These are phyloP conservation scores for Suhomyces maxii DNA, from an alignment of 1,139 yeast genomes.

Conservation along the genomic window DNA sequence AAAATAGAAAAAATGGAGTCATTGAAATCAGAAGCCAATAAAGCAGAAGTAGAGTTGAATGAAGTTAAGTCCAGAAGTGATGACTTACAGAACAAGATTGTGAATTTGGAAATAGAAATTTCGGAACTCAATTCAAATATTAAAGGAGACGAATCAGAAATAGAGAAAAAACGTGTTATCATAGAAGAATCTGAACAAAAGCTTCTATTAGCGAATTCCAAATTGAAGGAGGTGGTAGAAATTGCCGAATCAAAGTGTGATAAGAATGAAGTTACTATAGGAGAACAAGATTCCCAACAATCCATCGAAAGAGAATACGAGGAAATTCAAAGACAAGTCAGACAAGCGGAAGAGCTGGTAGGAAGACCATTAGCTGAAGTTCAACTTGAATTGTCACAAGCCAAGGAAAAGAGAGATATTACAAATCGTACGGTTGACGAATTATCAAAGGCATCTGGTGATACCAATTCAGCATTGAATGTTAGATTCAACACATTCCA, in stretches of 20 bases:
- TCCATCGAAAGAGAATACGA: slow-evolving; percentile 38
- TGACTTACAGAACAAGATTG: slow-evolving; percentile 7
- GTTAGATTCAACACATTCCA: slow-evolving; percentile 52
- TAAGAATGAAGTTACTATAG: slow-evolving; percentile 29
- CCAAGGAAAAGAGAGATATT: slow-evolving; percentile 28
- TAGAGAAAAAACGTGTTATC: slow-evolving; percentile 12
- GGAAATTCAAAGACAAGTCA: slow-evolving; percentile 32
- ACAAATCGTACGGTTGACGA: slow-evolving; percentile 27
- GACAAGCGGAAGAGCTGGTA: slow-evolving; percentile 37
- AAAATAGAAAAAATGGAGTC: slow-evolving; percentile 12
- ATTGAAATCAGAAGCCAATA: slow-evolving; percentile 11
- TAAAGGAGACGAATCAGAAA: slow-evolving; percentile 15
- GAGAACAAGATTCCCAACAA: slow-evolving; percentile 35
- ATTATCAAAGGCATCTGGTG: slow-evolving; percentile 24
- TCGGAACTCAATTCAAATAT: slow-evolving; percentile 13
- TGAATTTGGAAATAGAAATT: slow-evolving; percentile 15
- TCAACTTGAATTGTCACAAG: slow-evolving; percentile 29
- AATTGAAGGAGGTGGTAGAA: slow-evolving; percentile 21
- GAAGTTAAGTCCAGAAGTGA: slow-evolving; percentile 6
- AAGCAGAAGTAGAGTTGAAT: slow-evolving; percentile 9
- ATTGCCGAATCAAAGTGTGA: slow-evolving; percentile 35
- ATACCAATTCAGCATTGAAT: slow-evolving; percentile 37
- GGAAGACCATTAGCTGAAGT: slow-evolving; percentile 42
- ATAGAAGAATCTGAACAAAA: slow-evolving; percentile 16
- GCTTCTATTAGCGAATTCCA: slow-evolving; percentile 18